Base-by-base conservation (phyloP, 2,329 filamentous ascomycete species). In the Geoglossum cookeanum region DNA sequence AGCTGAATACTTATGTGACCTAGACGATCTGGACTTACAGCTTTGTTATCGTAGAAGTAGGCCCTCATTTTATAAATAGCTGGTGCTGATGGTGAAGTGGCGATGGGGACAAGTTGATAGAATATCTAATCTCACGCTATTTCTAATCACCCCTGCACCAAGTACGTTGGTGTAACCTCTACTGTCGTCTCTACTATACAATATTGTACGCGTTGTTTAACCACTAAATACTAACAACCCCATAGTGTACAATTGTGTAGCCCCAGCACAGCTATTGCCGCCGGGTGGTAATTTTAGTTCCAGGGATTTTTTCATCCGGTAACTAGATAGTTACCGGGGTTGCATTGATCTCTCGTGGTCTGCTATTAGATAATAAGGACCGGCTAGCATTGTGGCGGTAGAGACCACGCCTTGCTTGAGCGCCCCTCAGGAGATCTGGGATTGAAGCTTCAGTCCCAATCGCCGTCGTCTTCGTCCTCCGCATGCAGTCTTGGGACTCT, bases 41-140 rank as follows among this genome's bases (percentile, higher is more conserved):
- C 74, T 61, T 75, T 68, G 69, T 85, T 84, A 68, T 85, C 82
- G 69, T 75, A 85, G 78, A 78, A 85, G 71, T 85, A 85, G 61
- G 82, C 82, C 67, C 75, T 82, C 82, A 85, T 85, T 58, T 62
- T 77, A 17, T 17, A 15, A n/a, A 4, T 4, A 33, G n/a, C 22
- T 17, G 30, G 22, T 44, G 54, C 33, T 55, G 15, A 30, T 37
- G 54, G 4, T 55, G 15, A 42, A 1, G 42, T 55, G 7, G 53
- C 30, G 53, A 27, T 55, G 5, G 32, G 11, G 22, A n/a, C 3
- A n/a, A n/a, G 15, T 13, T 37, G 13, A 7, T 37, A 37, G 8
- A 32, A 5, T 52, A n/a, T 30, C 27, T 1, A 29, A 9, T 30
- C 3, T 2, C 13, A 32, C 29, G 29, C 6, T 29, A 49, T 52